A percentile compares a stretch with the other conserved stretches of the same genome.
These are phyloP conservation scores for Dryas integrifolia DNA, from an alignment of 331 rosid genomes.

Conservation along the genomic window DNA sequence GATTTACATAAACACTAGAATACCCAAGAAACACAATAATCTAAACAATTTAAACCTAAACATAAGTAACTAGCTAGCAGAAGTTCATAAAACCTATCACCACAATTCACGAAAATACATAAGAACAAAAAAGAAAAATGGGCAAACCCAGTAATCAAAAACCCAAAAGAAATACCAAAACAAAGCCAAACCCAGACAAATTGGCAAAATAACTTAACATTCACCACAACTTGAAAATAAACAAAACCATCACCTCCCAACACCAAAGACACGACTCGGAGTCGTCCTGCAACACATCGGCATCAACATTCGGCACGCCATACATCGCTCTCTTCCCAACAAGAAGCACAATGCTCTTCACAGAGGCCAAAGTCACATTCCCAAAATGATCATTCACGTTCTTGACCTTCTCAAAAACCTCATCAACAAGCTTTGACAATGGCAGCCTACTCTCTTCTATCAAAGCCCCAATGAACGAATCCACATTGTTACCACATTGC, in stretches of 20 bases:
- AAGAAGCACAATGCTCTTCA: conserved; percentile 61
- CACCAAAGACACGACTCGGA: conserved; percentile 85
- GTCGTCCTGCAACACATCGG: conserved; percentile 81
- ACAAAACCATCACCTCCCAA: conserved; percentile 70
- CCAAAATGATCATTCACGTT: conserved; percentile 33
- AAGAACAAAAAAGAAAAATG: background rate
- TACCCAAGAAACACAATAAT: background rate
- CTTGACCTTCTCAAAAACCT: conserved; percentile 45
- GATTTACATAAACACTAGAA: background rate
- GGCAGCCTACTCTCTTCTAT: conserved; percentile 87
- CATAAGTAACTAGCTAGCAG: background rate
- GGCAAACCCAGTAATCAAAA: background rate
- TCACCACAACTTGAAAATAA: background rate
- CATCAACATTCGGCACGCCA: conserved; percentile 73
- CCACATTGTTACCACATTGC: conserved; percentile 34
- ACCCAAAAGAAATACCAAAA: background rate
- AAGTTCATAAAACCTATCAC: background rate
- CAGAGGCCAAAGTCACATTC: conserved; percentile 53
- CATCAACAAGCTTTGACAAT: conserved; percentile 63
- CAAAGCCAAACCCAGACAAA: background rate
- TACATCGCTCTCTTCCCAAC: conserved; percentile 80
- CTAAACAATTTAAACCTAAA: background rate
- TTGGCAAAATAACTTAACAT: background rate
- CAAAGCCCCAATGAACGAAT: conserved; percentile 55
- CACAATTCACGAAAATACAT: background rate